These are phyloP conservation scores for Moricandia moricandioides DNA, from an alignment of 345 rosid genomes.

Conservation along the genomic window DNA sequence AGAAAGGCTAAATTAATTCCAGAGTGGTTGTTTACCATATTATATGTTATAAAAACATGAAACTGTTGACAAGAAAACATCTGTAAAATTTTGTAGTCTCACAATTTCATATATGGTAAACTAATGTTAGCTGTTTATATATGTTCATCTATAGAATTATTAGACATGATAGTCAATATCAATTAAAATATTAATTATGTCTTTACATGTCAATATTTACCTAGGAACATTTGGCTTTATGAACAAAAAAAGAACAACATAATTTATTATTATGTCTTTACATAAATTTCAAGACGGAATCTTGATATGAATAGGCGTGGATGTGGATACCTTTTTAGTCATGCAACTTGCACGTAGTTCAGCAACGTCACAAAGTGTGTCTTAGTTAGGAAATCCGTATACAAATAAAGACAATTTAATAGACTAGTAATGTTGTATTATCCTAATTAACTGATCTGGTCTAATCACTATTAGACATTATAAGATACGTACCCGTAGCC, in stretches of 20 bases:
- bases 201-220: too few relatives aligned
- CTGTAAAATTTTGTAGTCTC: neutral
- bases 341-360: slow-evolving; percentile 7
- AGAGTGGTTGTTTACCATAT: too few relatives aligned
- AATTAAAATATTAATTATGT: neutral
- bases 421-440: neutral
- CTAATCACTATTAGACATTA: neutral
- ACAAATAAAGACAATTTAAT: neutral
- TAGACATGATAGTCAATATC: neutral
- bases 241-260: neutral
- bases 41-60: too few relatives aligned
- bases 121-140: neutral
- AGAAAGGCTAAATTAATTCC: too few relatives aligned
- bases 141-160: neutral
- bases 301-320: neutral
- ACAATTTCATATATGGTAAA: neutral
- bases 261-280: neutral
- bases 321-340: neutral
- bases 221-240: neutral
- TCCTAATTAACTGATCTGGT: neutral
- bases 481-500: neutral
- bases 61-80: neutral
- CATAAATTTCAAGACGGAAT: neutral
- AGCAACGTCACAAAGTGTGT: neutral
- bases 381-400: neutral